phyloP scores from a whole-genome alignment of 2,329 filamentous ascomycete species.

The Ambrosiella cleistominuta region DNA sequence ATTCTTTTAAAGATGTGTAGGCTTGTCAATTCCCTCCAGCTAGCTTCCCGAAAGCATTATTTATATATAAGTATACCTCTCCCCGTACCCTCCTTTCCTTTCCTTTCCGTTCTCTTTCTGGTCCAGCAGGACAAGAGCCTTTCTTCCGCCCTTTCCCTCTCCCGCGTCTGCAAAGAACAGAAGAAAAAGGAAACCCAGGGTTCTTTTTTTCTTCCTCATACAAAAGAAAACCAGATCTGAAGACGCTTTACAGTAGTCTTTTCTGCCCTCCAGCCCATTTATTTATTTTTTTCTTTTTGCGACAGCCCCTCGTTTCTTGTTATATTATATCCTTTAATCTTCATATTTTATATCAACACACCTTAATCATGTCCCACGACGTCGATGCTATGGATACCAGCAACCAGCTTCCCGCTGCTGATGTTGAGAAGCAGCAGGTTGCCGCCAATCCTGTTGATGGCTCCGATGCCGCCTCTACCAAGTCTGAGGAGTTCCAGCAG shows the following conservation, averaged over 20 bases:
- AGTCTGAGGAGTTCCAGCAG: conserved; percentile 18
- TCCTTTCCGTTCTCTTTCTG: not conserved
- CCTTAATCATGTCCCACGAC: not conserved
- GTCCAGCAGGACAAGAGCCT: not conserved
- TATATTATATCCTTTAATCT: not conserved
- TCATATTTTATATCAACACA: not conserved
- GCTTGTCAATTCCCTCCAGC: not conserved
- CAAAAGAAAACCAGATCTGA: not conserved
- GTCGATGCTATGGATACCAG: not conserved
- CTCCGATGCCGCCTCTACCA: conserved; percentile 15
- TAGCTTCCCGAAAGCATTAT: not conserved
- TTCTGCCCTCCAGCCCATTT: not conserved
- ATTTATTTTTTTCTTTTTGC: not conserved
- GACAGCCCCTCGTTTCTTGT: not conserved
- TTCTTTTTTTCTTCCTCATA: not conserved
- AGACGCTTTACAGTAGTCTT: not conserved
- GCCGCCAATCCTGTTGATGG: conserved; percentile 5
- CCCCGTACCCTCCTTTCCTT: not conserved
- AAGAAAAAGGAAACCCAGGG: not conserved
- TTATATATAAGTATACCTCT: not conserved
- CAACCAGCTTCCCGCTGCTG: not conserved
- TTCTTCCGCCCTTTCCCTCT: conserved; percentile 2
- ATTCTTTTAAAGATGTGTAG: not conserved
- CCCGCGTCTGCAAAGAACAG: not conserved
- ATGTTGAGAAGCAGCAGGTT: conserved; percentile 10